Conservation (phyloP, 768 basidiomycete species). For the Pleurotus djamor region DNA sequence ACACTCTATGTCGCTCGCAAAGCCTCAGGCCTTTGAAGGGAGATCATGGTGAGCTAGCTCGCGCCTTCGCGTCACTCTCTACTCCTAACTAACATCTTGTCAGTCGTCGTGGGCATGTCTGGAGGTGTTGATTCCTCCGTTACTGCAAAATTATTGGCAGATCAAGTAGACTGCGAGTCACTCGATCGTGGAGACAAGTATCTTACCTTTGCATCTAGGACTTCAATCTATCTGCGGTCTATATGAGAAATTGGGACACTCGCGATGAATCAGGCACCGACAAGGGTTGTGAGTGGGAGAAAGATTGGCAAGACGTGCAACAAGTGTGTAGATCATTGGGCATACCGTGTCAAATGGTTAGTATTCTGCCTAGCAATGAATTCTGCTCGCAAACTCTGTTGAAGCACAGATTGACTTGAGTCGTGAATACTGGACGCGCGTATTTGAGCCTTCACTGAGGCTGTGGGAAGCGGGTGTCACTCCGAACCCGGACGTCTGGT, state of each 20-base stretch:
- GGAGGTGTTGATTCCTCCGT: constrained; percentile 97
- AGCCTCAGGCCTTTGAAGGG: constrained; percentile 12
- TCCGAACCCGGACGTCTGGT: constrained; percentile 93
- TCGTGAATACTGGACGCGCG: constrained; percentile 85
- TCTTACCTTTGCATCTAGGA: constrained; percentile 39
- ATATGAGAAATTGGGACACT: constrained; percentile 97
- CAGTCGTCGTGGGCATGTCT: constrained; percentile 92
- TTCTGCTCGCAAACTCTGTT: neutral
- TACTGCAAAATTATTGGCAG: constrained; percentile 70
- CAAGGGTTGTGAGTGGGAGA: constrained; percentile 93
- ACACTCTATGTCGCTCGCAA: neutral
- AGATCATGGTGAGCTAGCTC: constrained; percentile 12
- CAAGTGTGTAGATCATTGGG: constrained; percentile 71
- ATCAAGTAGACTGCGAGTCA: constrained; percentile 42
- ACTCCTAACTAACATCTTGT: neutral
- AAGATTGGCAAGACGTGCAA: constrained; percentile 91
- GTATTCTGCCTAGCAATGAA: constrained; percentile 10
- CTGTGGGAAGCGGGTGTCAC: constrained; percentile 79
- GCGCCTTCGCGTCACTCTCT: no score
- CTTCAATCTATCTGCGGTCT: constrained; percentile 82
- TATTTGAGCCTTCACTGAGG: constrained; percentile 84
- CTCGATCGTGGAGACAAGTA: neutral
- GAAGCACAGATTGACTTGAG: constrained; percentile 75
- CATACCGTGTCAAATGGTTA: constrained; percentile 74
- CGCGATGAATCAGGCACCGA: constrained; percentile 78